Evolutionary conservation across 345 rosid genomes (phyloP), one percentile per base, ranked within the genome.

Genomic region (Eucalyptus sp.): DNA sequence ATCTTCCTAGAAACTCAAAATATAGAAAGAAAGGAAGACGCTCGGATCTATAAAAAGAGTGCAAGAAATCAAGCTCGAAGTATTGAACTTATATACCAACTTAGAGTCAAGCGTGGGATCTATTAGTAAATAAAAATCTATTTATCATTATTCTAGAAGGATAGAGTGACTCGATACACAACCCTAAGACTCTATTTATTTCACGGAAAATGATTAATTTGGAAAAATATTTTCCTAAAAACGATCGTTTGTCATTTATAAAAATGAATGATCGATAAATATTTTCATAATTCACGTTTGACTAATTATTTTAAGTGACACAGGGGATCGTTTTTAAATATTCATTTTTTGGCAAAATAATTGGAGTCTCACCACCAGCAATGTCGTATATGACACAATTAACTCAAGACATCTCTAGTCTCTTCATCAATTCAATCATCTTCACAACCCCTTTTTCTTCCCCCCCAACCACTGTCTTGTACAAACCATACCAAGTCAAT

Each of bases 281-380:
- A 24, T 56, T 24, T 24, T 56, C 6, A 56, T 56, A 2, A 1
- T 56, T 25, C 13, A 24, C 11, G 9, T 25, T 56, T 56, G 29
- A 24, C 13, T 56, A 56, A 56, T 56, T 24, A 56, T 56, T 56
- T 56, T 24, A 56, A 56, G 29, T 33, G 0, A 22, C 4, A 56
- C 0, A 4, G 0, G 13, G 3, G 13, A 56, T 56, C 13, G 0
- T 24, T 56, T 56, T 56, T 56, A 22, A 9, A 9, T 25, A 56
- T 56, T 24, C 29, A 24, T 56, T 56, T 56, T 56, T 56, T 56
- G 27, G 13, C 13, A 56, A 24, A 56, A 56, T 56, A 24, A 9
- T 10, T 25, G 29, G 29, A 24, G 62, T 25, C 16, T 27, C 58
- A 52, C 58, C 58, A 52, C 58, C 25, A 20, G 16, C 16, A 13